Conservation (phyloP, 495 filamentous ascomycete genomes). For the Pyronema domesticum region DNA sequence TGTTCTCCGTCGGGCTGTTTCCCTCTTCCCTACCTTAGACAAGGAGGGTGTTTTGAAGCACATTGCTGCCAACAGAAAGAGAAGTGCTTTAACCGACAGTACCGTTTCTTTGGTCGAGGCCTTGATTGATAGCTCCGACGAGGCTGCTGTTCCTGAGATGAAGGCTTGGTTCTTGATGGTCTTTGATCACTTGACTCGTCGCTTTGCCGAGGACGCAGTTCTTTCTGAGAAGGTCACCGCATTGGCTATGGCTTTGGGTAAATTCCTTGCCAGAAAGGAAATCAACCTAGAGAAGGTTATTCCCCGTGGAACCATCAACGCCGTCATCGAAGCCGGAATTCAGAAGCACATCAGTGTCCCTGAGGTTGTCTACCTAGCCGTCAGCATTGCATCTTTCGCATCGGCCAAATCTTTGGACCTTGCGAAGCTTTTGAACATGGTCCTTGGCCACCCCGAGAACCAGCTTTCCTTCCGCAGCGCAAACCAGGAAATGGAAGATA, state of each 20-base stretch:
- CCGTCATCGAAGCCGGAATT: slow-evolving; percentile 17
- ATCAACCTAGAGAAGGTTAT: slow-evolving; percentile 3
- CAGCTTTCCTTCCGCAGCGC: slow-evolving; percentile 11
- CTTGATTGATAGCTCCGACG: slow-evolving; percentile 4
- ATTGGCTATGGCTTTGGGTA: slow-evolving; percentile 17
- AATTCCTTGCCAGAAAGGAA: neutral
- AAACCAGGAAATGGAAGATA: slow-evolving; percentile 2
- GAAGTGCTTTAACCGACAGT: slow-evolving; percentile 12
- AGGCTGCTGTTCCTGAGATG: slow-evolving; percentile 8
- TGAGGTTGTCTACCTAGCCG: slow-evolving; percentile 18
- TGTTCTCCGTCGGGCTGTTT: slow-evolving; percentile 10
- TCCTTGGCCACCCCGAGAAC: slow-evolving; percentile 18
- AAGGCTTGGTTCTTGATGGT: slow-evolving; percentile 18
- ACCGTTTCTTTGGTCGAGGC: slow-evolving; percentile 11
- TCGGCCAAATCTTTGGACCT: slow-evolving; percentile 14
- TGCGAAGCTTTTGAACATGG: slow-evolving; percentile 20
- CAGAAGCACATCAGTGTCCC: slow-evolving; percentile 14
- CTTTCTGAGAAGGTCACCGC: slow-evolving; percentile 8
- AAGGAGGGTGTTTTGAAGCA: slow-evolving; percentile 9
- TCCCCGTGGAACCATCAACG: slow-evolving; percentile 18
- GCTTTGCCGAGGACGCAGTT: slow-evolving; percentile 20
- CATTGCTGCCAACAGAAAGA: slow-evolving; percentile 11
- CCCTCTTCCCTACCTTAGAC: slow-evolving; percentile 13
- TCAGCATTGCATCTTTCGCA: slow-evolving; percentile 12
- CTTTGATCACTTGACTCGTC: slow-evolving; percentile 19